phyloP scores from a whole-genome alignment of 139 green algal species.

The Chara braunii region DNA sequence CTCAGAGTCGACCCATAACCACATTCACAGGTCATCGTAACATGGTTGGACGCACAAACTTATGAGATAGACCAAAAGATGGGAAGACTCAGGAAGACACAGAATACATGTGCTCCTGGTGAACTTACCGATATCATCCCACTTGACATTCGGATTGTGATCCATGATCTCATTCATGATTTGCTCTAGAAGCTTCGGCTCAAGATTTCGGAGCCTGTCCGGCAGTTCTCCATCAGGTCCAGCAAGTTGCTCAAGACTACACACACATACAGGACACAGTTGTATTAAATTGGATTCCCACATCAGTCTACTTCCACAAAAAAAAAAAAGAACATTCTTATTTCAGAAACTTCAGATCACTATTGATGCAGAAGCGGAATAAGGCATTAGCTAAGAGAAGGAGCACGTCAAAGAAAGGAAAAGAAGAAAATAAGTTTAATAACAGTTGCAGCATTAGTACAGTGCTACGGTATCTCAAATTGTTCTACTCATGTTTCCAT shows the following conservation, averaged over 20 bases:
- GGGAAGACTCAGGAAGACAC: background rate
- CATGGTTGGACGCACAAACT: background rate
- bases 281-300: too few relatives aligned
- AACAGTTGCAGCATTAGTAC: too few relatives aligned
- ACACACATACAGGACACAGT: too few relatives aligned
- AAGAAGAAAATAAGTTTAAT: too few relatives aligned
- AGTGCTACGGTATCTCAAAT: too few relatives aligned
- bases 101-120: background rate
- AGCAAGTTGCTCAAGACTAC: conserved; percentile 24
- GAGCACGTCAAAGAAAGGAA: too few relatives aligned
- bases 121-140: conserved; percentile 35
- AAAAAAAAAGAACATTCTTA: too few relatives aligned
- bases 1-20: background rate
- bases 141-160: conserved; percentile 6
- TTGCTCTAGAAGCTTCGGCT: conserved; percentile 28
- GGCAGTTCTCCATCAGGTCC: conserved; percentile 25
- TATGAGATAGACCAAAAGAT: background rate
- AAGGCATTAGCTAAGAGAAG: too few relatives aligned
- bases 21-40: background rate
- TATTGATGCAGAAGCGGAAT: too few relatives aligned
- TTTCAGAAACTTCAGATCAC: too few relatives aligned
- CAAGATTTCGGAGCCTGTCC: conserved; percentile 22
- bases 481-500: too few relatives aligned
- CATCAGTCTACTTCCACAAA: too few relatives aligned
- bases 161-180: conserved; percentile 34